Evolutionary conservation across 2,329 filamentous ascomycete genomes (phyloP).

Genomic region (Clarireedia hainanense): DNA sequence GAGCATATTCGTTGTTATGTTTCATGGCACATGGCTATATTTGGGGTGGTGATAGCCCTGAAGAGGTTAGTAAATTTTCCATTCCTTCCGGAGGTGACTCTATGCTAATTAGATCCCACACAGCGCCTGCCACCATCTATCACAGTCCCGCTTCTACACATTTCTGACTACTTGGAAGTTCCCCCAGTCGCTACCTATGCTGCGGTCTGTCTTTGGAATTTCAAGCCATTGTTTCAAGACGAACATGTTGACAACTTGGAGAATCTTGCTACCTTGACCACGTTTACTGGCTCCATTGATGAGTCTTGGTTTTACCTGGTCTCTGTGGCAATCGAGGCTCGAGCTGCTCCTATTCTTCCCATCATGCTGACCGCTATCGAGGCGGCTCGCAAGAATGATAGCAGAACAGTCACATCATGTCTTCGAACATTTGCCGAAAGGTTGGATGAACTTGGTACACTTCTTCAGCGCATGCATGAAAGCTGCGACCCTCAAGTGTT

Average conservation of each 20-base stretch:
- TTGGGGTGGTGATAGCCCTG: slow-evolving; percentile 83
- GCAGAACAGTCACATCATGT: slow-evolving; percentile 62
- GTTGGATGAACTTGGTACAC: slow-evolving; percentile 70
- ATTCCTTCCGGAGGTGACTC: background rate
- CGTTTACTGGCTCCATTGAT: slow-evolving; percentile 89
- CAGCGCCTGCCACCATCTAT: slow-evolving; percentile 67
- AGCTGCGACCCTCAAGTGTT: slow-evolving; percentile 87
- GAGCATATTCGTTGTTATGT: slow-evolving; percentile 81
- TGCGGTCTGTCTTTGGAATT: slow-evolving; percentile 91
- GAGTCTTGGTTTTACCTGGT: slow-evolving; percentile 99
- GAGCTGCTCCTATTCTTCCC: slow-evolving; percentile 77
- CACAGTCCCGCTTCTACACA: slow-evolving; percentile 70
- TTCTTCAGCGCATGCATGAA: slow-evolving; percentile 89
- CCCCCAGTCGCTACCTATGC: slow-evolving; percentile 93
- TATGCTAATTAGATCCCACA: slow-evolving; percentile 7
- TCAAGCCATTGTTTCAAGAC: slow-evolving; percentile 79
- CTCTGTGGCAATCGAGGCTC: slow-evolving; percentile 90
- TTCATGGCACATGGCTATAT: slow-evolving; percentile 95
- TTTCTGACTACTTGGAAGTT: slow-evolving; percentile 73
- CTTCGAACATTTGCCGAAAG: slow-evolving; percentile 80
- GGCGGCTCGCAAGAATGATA: slow-evolving; percentile 66
- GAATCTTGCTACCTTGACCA: slow-evolving; percentile 80
- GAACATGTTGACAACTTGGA: slow-evolving; percentile 77
- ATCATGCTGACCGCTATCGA: slow-evolving; percentile 83
- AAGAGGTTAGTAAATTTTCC: slow-evolving; percentile 45